Percentiles rank a stretch among this genome's conserved stretches.
Conservation (phyloP, 75 land plant species). For the Picea glauca region DNA sequence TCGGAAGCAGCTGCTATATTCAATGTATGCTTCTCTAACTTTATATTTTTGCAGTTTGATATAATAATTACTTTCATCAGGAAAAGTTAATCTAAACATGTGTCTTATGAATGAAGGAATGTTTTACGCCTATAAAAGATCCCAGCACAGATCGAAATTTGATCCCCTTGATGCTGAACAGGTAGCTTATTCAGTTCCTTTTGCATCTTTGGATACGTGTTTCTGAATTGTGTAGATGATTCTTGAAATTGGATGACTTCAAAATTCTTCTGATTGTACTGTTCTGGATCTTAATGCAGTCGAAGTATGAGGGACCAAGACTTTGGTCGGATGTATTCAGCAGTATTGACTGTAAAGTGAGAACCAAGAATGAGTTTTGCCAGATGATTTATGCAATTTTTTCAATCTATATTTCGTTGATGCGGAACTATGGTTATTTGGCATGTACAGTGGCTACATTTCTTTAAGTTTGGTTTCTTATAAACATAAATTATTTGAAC, state of each 20-base stretch:
- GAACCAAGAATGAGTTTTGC: conserved; percentile 2
- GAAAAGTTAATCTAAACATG: neutral
- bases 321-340: conserved; percentile 84
- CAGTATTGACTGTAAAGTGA: conserved; percentile 80
- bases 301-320: conserved; percentile 71
- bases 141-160: conserved; percentile 55
- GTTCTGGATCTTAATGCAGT: conserved; percentile 26
- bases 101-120: conserved; percentile 37
- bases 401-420: neutral
- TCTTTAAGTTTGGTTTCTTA: neutral
- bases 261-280: neutral
- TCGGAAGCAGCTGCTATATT: conserved; percentile 54
- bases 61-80: neutral
- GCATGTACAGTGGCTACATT: neutral
- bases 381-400: neutral
- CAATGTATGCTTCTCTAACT: conserved; percentile 37
- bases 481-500: conserved; percentile 8
- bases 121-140: conserved; percentile 85
- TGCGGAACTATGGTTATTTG: neutral
- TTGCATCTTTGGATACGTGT: neutral
- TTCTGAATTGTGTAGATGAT: neutral
- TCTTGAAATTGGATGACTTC: neutral
- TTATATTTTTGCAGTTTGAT: neutral
- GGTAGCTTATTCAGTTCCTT: conserved; percentile 30
- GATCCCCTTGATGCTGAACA: conserved; percentile 93